Percentiles rank a stretch among this genome's conserved stretches.
phyloP scores from a whole-genome alignment of 2,329 filamentous ascomycete species.

The Aureobasidium sp. region DNA sequence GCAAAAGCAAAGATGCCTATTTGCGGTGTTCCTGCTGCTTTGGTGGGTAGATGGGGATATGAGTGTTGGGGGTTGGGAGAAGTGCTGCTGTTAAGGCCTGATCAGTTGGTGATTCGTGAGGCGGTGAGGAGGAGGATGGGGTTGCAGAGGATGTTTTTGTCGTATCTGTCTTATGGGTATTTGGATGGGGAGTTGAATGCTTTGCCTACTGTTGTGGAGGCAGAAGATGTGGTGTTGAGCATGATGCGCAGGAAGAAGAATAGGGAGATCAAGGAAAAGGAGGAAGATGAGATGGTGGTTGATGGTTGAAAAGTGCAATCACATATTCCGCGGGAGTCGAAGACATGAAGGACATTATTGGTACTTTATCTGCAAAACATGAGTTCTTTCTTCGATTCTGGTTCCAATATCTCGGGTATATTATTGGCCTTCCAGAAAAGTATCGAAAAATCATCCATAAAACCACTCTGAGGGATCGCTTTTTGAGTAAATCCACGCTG shows the following conservation, averaged over 20 bases:
- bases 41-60: conserved; percentile 45
- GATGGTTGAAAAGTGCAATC: not conserved
- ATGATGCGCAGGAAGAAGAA: conserved; percentile 34
- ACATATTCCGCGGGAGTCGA: no score
- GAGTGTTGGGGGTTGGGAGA: conserved; percentile 31
- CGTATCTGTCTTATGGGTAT: conserved; percentile 57
- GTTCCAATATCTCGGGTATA: not conserved
- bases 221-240: conserved; percentile 36
- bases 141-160: conserved; percentile 46
- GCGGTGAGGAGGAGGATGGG: conserved; percentile 43
- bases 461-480: not conserved
- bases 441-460: not conserved
- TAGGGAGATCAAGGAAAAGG: not conserved
- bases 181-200: conserved; percentile 46
- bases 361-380: not conserved
- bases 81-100: conserved; percentile 43
- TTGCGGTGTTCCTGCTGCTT: conserved; percentile 43
- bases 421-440: not conserved
- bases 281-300: conserved; percentile 2
- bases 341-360: no score
- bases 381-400: not conserved
- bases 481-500: no score
- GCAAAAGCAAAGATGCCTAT: conserved; percentile 27
- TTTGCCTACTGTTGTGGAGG: conserved; percentile 36
- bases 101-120: conserved; percentile 53